A percentile compares a stretch with the other conserved stretches of the same genome.
These are phyloP conservation scores for Physcia stellaris DNA, from an alignment of 495 filamentous ascomycete species.

Conservation along the genomic window DNA sequence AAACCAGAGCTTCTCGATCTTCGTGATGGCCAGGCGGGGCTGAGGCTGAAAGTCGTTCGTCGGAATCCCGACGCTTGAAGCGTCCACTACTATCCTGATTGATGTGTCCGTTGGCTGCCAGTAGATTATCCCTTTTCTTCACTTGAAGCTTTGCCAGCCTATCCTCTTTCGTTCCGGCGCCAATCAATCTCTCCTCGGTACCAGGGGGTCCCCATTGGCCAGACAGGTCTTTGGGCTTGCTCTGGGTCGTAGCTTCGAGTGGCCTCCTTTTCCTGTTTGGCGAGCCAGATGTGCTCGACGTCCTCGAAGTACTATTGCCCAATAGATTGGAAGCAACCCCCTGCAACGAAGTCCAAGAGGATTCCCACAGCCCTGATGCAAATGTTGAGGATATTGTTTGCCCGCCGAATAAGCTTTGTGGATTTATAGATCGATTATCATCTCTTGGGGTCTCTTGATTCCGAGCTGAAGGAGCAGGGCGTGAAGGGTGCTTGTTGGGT, in stretches of 20 bases:
- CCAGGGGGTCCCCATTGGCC: conserved; percentile 43
- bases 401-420: conserved; percentile 15
- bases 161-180: conserved; percentile 41
- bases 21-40: conserved; percentile 25
- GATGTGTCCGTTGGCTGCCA: conserved; percentile 38
- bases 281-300: conserved; percentile 19
- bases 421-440: conserved; percentile 3
- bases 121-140: conserved; percentile 47
- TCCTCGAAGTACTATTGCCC: conserved; percentile 26
- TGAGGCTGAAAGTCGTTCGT: conserved; percentile 29
- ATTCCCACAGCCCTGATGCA: conserved; percentile 32
- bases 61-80: conserved; percentile 48
- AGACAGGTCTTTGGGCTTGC: conserved; percentile 24
- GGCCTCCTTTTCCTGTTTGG: conserved; percentile 30
- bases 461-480: conserved; percentile 1
- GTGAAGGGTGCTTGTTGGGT: conserved; percentile 31
- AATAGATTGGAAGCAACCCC: conserved; percentile 38
- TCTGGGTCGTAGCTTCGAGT: conserved; percentile 28
- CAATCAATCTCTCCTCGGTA: conserved; percentile 29
- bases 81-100: conserved; percentile 29
- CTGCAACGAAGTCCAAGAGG: conserved; percentile 41
- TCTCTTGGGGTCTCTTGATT: background rate
- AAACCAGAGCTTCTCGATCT: conserved; percentile 65
- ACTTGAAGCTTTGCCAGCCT: conserved; percentile 42
- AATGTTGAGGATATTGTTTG: conserved; percentile 22